Base-by-base conservation (phyloP, 1,284 basidiomycete species). In the Cryptococcus deneoformans region DNA sequence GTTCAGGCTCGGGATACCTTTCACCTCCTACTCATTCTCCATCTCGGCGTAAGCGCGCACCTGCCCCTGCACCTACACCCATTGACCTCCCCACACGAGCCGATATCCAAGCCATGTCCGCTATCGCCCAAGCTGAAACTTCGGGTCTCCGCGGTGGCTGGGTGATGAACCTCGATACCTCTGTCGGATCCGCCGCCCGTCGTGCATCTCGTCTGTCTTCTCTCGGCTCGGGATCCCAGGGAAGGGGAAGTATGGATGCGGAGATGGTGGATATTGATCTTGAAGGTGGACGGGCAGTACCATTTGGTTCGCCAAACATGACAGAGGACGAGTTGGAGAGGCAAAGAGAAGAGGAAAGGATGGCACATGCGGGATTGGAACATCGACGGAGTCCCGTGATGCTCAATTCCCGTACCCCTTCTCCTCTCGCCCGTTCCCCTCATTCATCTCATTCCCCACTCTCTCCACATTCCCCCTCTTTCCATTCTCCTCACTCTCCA, bases 211-310 rank as follows among this genome's bases (percentile, higher is more conserved):
- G 60, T 48, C 44, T 45, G 16, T 48, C 52, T 12, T 53, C 50
- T 16, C 57, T 45, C n/a, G 20, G 20, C 1, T 20, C 20, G 2
- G 20, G 20, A 20, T 20, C 20, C 1, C 20, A 20, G 20, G 47
- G 39, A 9, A 55, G 2, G 2, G 20, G 42, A 54, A 47, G 50
- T 52, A 34, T 38, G n/a, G 72, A 76, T 14, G 57, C 62, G 9
- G 75, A 71, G 39, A 78, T 79, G 77, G 77, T 76, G 16, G 75
- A 79, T 59, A 77, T 79, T 53, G 78, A 79, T 61, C 68, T 79
- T 38, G 78, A 79, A 62, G 72, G 71, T 38, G 78, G 78, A 20
- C 20, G 20, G 20, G 20, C 20, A 20, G 20, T 20, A 20, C 20
- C 20, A 2, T 20, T 20, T 20, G 20, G 20, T 20, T 20, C 20